A percentile compares a stretch with the other conserved stretches of the same genome.
Evolutionary conservation across 2,329 filamentous ascomycete species (phyloP).

Genomic region (Plenodomus biglobosus): DNA sequence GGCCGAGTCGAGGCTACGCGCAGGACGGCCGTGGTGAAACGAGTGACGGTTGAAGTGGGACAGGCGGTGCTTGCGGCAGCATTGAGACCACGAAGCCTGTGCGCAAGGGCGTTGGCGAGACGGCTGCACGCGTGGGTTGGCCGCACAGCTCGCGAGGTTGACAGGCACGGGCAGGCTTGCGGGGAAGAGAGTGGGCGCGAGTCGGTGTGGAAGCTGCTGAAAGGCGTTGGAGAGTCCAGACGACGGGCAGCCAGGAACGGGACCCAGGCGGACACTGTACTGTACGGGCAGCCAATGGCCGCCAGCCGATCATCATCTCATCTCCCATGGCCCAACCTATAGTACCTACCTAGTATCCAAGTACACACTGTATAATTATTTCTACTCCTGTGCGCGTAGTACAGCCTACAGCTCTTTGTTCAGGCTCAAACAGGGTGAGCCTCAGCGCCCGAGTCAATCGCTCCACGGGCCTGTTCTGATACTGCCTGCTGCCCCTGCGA

Average conservation of each 20-base stretch:
- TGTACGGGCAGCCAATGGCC: too few relatives aligned
- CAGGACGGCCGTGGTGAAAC: slow-evolving; percentile 28
- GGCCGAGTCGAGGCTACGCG: slow-evolving; percentile 29
- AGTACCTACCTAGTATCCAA: too few relatives aligned
- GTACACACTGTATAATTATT: too few relatives aligned
- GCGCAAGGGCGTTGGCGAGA: slow-evolving; percentile 2
- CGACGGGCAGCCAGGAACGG: slow-evolving; percentile 9
- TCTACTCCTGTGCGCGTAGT: too few relatives aligned
- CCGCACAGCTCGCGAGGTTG: slow-evolving; percentile 13
- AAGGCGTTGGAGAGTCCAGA: slow-evolving; percentile 3
- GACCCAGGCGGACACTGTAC: too few relatives aligned
- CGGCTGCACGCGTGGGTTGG: slow-evolving; percentile 9
- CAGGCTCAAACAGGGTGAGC: slow-evolving; percentile 10
- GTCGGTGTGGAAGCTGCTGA: slow-evolving; percentile 1
- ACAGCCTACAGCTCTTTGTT: too few relatives aligned
- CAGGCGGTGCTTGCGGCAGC: slow-evolving; percentile 31
- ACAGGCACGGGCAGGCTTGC: slow-evolving; percentile 11
- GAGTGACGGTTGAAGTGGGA: slow-evolving; percentile 32
- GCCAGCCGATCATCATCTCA: slow-evolving; percentile 10
- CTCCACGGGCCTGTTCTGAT: too few relatives aligned
- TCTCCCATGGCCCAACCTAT: slow-evolving; percentile 10
- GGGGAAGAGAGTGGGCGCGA: slow-evolving; percentile 18
- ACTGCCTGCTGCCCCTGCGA: too few relatives aligned
- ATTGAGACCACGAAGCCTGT: slow-evolving; percentile 24
- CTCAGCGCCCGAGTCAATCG: background rate